Evolutionary conservation across 1,284 basidiomycete genomes (phyloP).

Genomic region (Flammula alnicola): DNA sequence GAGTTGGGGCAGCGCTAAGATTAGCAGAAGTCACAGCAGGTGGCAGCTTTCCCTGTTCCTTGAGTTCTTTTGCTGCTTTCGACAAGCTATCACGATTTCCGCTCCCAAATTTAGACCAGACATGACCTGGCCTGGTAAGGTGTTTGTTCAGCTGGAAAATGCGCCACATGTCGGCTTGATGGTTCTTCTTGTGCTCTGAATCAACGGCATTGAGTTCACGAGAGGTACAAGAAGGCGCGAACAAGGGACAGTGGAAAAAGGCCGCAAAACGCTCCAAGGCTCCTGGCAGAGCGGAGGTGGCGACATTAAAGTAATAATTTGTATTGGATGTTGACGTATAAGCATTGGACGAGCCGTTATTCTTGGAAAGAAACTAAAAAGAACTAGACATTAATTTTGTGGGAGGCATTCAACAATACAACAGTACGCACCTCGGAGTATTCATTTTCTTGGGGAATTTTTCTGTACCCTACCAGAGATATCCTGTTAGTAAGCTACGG

Average conservation of each 20-base stretch:
- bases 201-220: constrained; percentile 97
- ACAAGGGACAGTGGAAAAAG: constrained; percentile 95
- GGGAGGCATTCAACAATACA: neutral
- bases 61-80: constrained; percentile 62
- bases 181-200: constrained; percentile 98
- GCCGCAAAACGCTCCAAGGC: constrained; percentile 92
- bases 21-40: constrained; percentile 27
- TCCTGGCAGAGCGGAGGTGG: constrained; percentile 82
- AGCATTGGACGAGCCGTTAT: constrained; percentile 93
- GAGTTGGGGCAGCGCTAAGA: constrained; percentile 45
- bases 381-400: too few relatives aligned
- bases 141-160: constrained; percentile 96
- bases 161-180: constrained; percentile 96
- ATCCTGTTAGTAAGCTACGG: constrained; percentile 9
- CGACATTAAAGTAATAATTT: constrained; percentile 93
- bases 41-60: constrained; percentile 48
- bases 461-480: constrained; percentile 68
- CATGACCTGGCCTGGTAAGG: constrained; percentile 80
- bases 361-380: constrained; percentile 81
- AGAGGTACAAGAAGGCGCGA: constrained; percentile 88
- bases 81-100: constrained; percentile 89
- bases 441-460: constrained; percentile 90
- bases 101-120: constrained; percentile 94
- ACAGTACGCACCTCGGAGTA: constrained; percentile 71
- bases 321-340: constrained; percentile 95